Evolutionary conservation across 768 basidiomycete genomes (phyloP).

Genomic region (Suillus weaverae): DNA sequence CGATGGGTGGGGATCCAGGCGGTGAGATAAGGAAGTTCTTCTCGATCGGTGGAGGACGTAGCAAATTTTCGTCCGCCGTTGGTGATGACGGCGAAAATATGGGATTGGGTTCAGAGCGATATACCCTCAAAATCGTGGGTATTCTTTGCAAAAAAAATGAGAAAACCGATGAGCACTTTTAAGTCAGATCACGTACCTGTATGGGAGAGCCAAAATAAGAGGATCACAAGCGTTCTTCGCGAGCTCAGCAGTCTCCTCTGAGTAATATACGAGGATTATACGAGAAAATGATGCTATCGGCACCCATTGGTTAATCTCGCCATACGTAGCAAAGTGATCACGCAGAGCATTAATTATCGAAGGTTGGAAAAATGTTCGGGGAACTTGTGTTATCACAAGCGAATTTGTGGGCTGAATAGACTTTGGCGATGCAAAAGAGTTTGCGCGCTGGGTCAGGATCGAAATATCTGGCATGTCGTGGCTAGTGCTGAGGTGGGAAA

Average conservation of each 20-base stretch:
- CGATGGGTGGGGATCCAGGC: slow-evolving; percentile 94
- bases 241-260: slow-evolving; percentile 59
- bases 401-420: slow-evolving; percentile 65
- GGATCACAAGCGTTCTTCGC: slow-evolving; percentile 70
- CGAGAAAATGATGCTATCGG: slow-evolving; percentile 80
- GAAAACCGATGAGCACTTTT: not conserved
- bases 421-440: not conserved
- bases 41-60: slow-evolving; percentile 76
- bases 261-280: slow-evolving; percentile 77
- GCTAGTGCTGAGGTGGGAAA: not conserved
- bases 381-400: slow-evolving; percentile 76
- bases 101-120: slow-evolving; percentile 71
- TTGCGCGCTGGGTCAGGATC: slow-evolving; percentile 19
- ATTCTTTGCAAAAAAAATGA: slow-evolving; percentile 37
- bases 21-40: slow-evolving; percentile 98
- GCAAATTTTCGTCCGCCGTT: slow-evolving; percentile 30
- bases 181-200: slow-evolving; percentile 43
- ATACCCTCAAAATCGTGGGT: slow-evolving; percentile 60
- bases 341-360: slow-evolving; percentile 63
- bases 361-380: slow-evolving; percentile 75
- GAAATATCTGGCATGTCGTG: slow-evolving; percentile 27
- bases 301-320: slow-evolving; percentile 88
- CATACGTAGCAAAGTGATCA: slow-evolving; percentile 74
- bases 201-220: slow-evolving; percentile 53
- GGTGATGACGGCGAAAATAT: slow-evolving; percentile 41